Base-by-base conservation (phyloP, 176 grass and related monocot species). In the Metroxylon sagu region DNA sequence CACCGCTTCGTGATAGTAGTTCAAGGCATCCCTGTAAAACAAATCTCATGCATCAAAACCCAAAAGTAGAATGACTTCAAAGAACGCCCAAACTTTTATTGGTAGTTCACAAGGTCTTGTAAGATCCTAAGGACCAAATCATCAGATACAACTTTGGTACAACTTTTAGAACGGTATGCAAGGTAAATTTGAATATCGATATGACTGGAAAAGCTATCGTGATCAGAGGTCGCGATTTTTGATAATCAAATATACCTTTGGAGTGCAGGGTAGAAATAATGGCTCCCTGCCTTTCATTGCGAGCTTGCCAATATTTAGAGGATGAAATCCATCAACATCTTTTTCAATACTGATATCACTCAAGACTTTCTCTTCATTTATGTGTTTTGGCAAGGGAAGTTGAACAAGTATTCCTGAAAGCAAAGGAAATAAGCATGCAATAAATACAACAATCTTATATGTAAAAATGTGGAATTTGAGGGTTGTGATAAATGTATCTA, bases 251-350 rank as follows among this genome's bases (percentile, higher is more conserved):
- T 21, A 57, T 88, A 97, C 93, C 86, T 91, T 97, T 26, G 92
- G 92, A 0, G 86, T 97, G 48, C 92, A 97, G 28, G 92, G 92
- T 55, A 83, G 18, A 43, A 88, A 97, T 19, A 97, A 69, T 18
- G 92, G 92, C 14, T 97, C 70, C 76, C 92, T 84, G 14, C 87
- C 93, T 85, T 97, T 88, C 93, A 97, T 97, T 68, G 87, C 93
- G 15, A 97, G 93, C 53, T 91, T 91, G 43, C 93, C 93, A 65
- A 91, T 91, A 77, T 97, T 97, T 59, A 97, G 67, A 59, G 93
- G 93, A 83, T 97, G 93, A 73, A 97, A 97, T 21, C 93, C 93
- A 71, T 97, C 93, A 0, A 97, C 93, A 70, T 97, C 92, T 80
- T 97, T 97, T 39, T 92, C 81, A 26, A 97, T 83, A 68, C 66